Base-by-base conservation (phyloP, 1,139 yeast species). In the Kazachstania sp. region DNA sequence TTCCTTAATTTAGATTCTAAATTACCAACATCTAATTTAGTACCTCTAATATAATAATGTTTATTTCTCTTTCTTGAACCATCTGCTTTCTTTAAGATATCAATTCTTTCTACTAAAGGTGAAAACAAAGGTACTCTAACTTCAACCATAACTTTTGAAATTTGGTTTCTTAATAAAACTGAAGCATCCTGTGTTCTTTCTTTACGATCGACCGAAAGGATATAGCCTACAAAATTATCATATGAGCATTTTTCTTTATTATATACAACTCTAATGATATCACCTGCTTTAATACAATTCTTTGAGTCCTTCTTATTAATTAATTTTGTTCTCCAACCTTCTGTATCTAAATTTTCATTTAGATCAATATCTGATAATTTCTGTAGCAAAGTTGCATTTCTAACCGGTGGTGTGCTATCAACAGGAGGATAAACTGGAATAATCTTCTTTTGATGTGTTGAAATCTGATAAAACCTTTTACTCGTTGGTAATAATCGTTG, bases 1-100 rank as follows among this genome's bases (percentile, higher is more conserved):
- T 63, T 66, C 54, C 67, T 67, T 53, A 66, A 49, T 46, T 63
- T 59, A 23, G 72, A 66, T 51, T 83, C 92, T 51, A 83, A 71
- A 61, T 84, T 92, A 51, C 83, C 85, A 41, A 86, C 95, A 67
- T 88, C 97, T 68, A 83, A 71, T 67, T 81, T 82, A 54, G 86
- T 76, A 67, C 79, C 83, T 70, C 96, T 83, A 63, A 88, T 85
- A 68, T 86, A 88, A 73, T 82, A 87, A 56, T 86, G 92, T 73
- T 86, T 87, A 69, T 79, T 78, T 77, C 95, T 72, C 73, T 80
- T 77, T 69, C 85, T 82, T 61, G 74, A 74, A 31, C 64, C 60
- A 56, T 75, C 73, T 28, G 95, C 90, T 65, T 81, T 81, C 67
- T 85, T 75, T 55, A 88, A 67, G 36, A 86, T 65, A 65, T 88